These are phyloP conservation scores for Oemleria cerasiformis DNA, from an alignment of 306 rosid species.

Conservation along the genomic window DNA sequence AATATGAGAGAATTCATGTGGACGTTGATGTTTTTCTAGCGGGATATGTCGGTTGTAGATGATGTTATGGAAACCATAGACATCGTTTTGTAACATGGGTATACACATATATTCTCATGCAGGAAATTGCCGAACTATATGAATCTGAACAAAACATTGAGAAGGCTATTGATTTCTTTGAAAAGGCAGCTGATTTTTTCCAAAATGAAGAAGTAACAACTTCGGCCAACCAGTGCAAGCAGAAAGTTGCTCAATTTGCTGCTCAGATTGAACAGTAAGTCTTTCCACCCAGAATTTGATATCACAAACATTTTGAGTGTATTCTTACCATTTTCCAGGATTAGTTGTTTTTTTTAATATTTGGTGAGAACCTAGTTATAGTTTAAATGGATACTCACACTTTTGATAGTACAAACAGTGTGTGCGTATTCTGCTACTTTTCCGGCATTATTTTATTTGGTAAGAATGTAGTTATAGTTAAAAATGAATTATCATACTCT, in stretches of 20 bases:
- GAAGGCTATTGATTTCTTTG: conserved; percentile 70
- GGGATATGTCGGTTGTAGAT: conserved; percentile 4
- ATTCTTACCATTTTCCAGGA: conserved; percentile 1
- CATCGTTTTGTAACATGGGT: conserved; percentile 23
- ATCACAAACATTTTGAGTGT: neutral
- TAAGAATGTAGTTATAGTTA: neutral
- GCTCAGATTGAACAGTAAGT: conserved; percentile 92
- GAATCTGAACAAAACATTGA: conserved; percentile 87
- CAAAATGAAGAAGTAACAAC: conserved; percentile 86
- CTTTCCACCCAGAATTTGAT: neutral
- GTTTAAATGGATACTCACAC: neutral
- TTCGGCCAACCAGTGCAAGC: conserved; percentile 93
- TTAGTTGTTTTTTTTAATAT: neutral
- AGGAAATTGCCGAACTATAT: conserved; percentile 93
- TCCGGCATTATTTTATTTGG: neutral
- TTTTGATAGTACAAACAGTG: neutral
- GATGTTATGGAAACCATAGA: conserved; percentile 1
- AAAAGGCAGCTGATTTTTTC: conserved; percentile 86
- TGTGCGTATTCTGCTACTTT: conserved; percentile 1
- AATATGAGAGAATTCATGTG: neutral
- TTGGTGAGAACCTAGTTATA: neutral
- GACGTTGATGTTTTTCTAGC: neutral
- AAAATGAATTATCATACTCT: neutral
- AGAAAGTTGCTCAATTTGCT: conserved; percentile 89
- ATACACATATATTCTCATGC: conserved; percentile 11